Evolutionary conservation across 495 filamentous ascomycete genomes (phyloP).

Genomic region (Daldinia childiae): DNA sequence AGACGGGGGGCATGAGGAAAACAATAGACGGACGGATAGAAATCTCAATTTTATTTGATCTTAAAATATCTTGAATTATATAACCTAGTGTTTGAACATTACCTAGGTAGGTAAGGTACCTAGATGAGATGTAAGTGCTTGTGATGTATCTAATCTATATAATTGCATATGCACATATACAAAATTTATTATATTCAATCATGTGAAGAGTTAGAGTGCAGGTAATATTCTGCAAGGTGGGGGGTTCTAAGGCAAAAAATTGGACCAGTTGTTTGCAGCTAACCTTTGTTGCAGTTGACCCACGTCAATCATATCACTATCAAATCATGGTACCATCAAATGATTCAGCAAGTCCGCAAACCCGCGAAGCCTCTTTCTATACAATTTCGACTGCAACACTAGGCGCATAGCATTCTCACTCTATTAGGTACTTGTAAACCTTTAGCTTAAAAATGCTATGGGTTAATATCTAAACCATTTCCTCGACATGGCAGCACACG

Average conservation of each 20-base stretch:
- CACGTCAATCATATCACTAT: no score
- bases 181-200: no score
- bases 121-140: background rate
- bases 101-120: no score
- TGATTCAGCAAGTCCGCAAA: background rate
- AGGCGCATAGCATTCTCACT: background rate
- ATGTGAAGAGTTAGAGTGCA: no score
- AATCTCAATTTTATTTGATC: constrained; percentile 21
- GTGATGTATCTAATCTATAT: background rate
- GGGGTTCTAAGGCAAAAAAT: no score
- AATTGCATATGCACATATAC: no score
- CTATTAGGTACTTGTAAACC: background rate
- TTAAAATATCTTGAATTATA: background rate
- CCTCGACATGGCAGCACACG: constrained; percentile 32
- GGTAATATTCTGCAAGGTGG: no score
- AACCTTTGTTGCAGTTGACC: no score
- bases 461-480: background rate
- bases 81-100: background rate
- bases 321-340: no score
- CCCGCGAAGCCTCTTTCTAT: background rate
- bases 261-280: no score
- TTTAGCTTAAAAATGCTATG: constrained; percentile 2
- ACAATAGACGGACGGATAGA: constrained; percentile 34
- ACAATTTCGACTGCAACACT: background rate
- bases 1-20: constrained; percentile 12